phyloP scores from a whole-genome alignment of 129 eudicot species.

The Pittosporum tobira region DNA sequence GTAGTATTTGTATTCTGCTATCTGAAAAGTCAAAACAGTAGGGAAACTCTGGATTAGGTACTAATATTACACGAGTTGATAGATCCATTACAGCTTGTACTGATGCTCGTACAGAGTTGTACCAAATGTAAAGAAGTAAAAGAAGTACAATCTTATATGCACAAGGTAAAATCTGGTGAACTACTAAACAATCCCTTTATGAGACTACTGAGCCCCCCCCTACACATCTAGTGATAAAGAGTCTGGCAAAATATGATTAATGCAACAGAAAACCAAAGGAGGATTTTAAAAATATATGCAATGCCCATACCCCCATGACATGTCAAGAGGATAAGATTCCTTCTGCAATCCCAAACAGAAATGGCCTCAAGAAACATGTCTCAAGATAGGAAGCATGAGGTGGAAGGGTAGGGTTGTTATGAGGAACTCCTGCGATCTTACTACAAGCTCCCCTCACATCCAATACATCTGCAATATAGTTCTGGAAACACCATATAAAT shows the following conservation, averaged over 20 bases:
- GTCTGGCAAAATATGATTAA: conserved; percentile 12
- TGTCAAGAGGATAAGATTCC: conserved; percentile 41
- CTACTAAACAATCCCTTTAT: too few relatives aligned
- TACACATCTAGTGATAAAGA: conserved; percentile 9
- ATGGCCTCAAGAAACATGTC: conserved; percentile 31
- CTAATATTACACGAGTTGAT: too few relatives aligned
- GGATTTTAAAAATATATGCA: conserved; percentile 15
- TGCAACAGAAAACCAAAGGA: conserved; percentile 6
- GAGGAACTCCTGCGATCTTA: neutral
- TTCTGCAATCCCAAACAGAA: conserved; percentile 6
- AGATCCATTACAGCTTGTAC: too few relatives aligned
- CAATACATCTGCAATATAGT: neutral
- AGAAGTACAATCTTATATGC: too few relatives aligned
- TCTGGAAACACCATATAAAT: conserved; percentile 1
- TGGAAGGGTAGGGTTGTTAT: conserved; percentile 9
- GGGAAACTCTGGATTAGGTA: neutral
- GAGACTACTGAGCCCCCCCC: too few relatives aligned
- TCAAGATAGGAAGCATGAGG: conserved; percentile 26
- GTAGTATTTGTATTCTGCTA: conserved; percentile 40
- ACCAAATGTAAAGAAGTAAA: too few relatives aligned
- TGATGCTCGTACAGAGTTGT: too few relatives aligned
- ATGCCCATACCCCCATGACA: conserved; percentile 29
- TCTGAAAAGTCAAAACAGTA: conserved; percentile 30
- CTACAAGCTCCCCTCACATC: neutral
- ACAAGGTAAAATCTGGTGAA: too few relatives aligned